Conservation (phyloP, 805 yeast genomes). For the Teunomyces gatunensis region DNA sequence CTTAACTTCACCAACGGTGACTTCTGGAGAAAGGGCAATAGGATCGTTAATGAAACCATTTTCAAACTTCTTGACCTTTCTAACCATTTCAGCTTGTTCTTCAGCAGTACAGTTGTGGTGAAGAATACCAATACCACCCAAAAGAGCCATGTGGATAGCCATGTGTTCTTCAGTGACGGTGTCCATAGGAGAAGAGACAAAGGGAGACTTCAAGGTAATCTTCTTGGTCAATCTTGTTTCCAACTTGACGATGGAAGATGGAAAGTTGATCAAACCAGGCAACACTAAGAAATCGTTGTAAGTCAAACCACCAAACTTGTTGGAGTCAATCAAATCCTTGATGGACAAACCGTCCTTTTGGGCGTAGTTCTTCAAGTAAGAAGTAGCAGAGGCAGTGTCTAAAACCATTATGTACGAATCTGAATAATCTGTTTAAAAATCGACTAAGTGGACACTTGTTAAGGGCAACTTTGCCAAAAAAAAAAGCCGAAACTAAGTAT, state of each 20-base stretch:
- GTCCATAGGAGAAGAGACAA: slow-evolving; percentile 98
- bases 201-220: slow-evolving; percentile 88
- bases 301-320: slow-evolving; percentile 90
- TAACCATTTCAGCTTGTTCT: slow-evolving; percentile 98
- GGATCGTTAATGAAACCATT: slow-evolving; percentile 97
- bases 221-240: slow-evolving; percentile 89
- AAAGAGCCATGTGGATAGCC: slow-evolving; percentile 98
- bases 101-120: slow-evolving; percentile 97
- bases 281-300: slow-evolving; percentile 93
- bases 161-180: slow-evolving; percentile 95
- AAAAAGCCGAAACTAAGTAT: slow-evolving; percentile 19
- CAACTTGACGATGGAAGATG: slow-evolving; percentile 71
- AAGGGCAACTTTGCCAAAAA: slow-evolving; percentile 45
- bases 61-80: slow-evolving; percentile 93
- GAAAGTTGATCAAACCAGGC: slow-evolving; percentile 92
- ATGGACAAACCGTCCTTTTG: slow-evolving; percentile 84
- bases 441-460: slow-evolving; percentile 3
- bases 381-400: slow-evolving; percentile 59
- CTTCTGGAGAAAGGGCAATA: slow-evolving; percentile 72
- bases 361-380: slow-evolving; percentile 61
- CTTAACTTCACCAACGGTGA: slow-evolving; percentile 80
- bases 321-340: slow-evolving; percentile 83
- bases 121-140: slow-evolving; percentile 98
- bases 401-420: slow-evolving; percentile 28
- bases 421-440: slow-evolving; percentile 1